phyloP scores from a whole-genome alignment of 139 green algal species.

The Closterium sp. region DNA sequence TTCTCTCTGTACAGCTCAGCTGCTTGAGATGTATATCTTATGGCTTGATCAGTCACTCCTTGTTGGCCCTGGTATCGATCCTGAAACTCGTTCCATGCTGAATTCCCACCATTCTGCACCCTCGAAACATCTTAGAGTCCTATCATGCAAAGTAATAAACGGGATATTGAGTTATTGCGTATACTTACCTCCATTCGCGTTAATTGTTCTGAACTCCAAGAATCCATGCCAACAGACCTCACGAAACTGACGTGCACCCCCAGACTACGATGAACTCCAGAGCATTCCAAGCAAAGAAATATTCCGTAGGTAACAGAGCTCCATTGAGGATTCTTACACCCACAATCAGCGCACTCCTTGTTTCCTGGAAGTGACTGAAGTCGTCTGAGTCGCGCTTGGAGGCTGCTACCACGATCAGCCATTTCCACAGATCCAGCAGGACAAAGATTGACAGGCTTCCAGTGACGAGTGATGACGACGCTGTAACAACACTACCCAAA shows the following conservation, averaged over 20 bases:
- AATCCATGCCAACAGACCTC: constrained; percentile 93
- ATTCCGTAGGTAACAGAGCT: constrained; percentile 89
- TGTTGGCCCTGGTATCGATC: neutral
- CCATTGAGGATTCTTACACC: constrained; percentile 90
- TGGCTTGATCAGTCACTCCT: neutral
- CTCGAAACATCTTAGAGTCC: no score
- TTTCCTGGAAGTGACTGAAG: constrained; percentile 64
- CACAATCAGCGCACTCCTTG: constrained; percentile 90
- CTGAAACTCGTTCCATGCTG: neutral
- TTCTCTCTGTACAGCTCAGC: neutral
- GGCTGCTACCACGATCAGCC: neutral
- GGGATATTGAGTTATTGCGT: neutral
- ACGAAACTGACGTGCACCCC: constrained; percentile 98
- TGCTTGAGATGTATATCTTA: neutral
- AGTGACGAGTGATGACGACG: neutral
- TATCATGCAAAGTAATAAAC: neutral
- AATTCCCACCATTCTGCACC: neutral
- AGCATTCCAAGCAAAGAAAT: constrained; percentile 98
- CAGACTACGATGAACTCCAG: constrained; percentile 84
- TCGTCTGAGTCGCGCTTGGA: neutral
- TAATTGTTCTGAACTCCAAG: constrained; percentile 86
- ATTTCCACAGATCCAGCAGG: neutral
- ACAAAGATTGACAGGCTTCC: neutral
- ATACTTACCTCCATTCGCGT: constrained; percentile 78
- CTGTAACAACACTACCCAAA: no score